These are phyloP conservation scores for Cytospora piceicola DNA, from an alignment of 2,329 filamentous ascomycete genomes.

Conservation along the genomic window DNA sequence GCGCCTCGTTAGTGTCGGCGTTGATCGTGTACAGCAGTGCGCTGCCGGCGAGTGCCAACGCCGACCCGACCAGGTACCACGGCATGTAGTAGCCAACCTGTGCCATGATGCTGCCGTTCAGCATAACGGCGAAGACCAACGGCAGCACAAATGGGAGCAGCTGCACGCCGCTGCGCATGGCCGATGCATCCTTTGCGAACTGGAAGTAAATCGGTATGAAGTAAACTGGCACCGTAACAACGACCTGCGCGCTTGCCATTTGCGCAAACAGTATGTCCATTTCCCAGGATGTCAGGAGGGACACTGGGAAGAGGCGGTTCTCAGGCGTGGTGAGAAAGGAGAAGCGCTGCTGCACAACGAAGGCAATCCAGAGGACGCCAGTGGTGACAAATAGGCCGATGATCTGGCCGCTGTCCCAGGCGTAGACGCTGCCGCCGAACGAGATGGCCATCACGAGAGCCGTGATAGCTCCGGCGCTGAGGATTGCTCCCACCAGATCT, in stretches of 20 bases:
- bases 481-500: constrained; percentile 49
- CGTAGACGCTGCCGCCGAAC: constrained; percentile 54
- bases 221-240: constrained; percentile 44
- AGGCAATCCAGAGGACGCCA: constrained; percentile 47
- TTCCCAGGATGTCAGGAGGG: constrained; percentile 46
- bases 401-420: constrained; percentile 49
- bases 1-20: constrained; percentile 29
- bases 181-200: constrained; percentile 47
- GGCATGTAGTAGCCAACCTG: constrained; percentile 42
- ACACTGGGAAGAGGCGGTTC: constrained; percentile 49
- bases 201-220: constrained; percentile 59
- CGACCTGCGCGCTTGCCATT: constrained; percentile 35
- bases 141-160: constrained; percentile 45
- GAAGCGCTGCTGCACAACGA: constrained; percentile 50
- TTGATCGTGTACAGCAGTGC: constrained; percentile 36
- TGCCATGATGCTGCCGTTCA: constrained; percentile 30
- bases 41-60: constrained; percentile 39
- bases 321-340: constrained; percentile 45
- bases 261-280: constrained; percentile 45
- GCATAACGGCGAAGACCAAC: background rate
- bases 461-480: constrained; percentile 47
- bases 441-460: constrained; percentile 52
- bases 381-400: constrained; percentile 52
- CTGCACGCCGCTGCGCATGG: constrained; percentile 42
- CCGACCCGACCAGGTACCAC: constrained; percentile 42